A percentile compares a stretch with the other conserved stretches of the same genome.
Conservation (phyloP, 805 yeast genomes). For the Ogataea populi-albae region DNA sequence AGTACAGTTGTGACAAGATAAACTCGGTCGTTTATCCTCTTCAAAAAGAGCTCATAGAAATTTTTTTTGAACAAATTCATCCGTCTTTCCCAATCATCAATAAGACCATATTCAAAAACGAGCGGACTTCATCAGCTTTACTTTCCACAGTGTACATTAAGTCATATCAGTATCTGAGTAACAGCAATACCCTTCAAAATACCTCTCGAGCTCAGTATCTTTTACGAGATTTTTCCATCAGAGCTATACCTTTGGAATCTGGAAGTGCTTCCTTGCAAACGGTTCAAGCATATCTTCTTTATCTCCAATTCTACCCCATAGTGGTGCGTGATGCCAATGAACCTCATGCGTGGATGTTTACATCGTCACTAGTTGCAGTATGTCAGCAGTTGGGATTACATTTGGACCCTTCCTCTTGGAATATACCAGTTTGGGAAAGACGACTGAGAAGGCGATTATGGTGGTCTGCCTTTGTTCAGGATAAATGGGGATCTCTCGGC, state of each 20-base stretch:
- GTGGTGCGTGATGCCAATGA: conserved; percentile 7
- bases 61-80: conserved; percentile 1
- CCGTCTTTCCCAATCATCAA: conserved; percentile 6
- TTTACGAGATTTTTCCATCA: conserved; percentile 1
- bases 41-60: conserved; percentile 1
- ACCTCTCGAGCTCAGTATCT: conserved; percentile 1
- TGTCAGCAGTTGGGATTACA: conserved; percentile 84
- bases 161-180: not conserved
- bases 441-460: conserved; percentile 31
- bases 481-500: conserved; percentile 34
- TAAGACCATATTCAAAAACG: conserved; percentile 1
- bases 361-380: conserved; percentile 51
- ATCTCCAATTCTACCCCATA: conserved; percentile 5
- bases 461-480: conserved; percentile 33
- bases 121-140: conserved; percentile 2
- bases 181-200: not conserved
- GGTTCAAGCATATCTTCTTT: conserved; percentile 8
- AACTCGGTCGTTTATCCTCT: conserved; percentile 5
- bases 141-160: conserved; percentile 4
- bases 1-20: conserved; percentile 4
- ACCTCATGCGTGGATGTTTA: conserved; percentile 3
- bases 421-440: conserved; percentile 30
- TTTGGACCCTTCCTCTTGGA: conserved; percentile 33
- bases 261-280: conserved; percentile 8
- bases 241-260: conserved; percentile 4